Percentiles rank a stretch among this genome's conserved stretches.
Conservation (phyloP, 805 yeast genomes). For the Saturnispora quitensis region DNA sequence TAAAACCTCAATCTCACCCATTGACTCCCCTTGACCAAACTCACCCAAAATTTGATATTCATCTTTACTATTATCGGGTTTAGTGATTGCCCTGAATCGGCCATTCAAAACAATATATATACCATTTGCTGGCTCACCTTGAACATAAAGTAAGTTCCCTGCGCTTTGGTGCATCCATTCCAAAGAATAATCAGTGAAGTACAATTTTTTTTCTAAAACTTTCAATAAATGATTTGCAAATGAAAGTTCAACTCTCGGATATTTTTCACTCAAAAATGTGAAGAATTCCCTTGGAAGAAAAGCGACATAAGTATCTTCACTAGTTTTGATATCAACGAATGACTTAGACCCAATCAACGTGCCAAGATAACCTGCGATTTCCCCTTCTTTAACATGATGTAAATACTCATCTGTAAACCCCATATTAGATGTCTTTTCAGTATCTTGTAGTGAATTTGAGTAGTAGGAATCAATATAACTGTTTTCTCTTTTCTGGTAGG, state of each 20-base stretch:
- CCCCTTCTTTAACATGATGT: conserved; percentile 63
- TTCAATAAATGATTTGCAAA: conserved; percentile 65
- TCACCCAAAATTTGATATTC: conserved; percentile 48
- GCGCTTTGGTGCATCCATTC: conserved; percentile 94
- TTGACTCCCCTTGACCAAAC: conserved; percentile 87
- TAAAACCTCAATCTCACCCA: conserved; percentile 91
- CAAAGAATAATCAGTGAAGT: conserved; percentile 78
- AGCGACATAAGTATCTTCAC: conserved; percentile 58
- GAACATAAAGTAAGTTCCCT: conserved; percentile 68
- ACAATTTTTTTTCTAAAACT: conserved; percentile 56
- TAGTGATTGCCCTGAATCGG: conserved; percentile 55
- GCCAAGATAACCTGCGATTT: conserved; percentile 81
- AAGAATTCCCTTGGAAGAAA: conserved; percentile 54
- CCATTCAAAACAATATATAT: conserved; percentile 87
- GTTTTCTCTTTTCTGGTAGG: conserved; percentile 30
- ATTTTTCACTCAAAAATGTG: conserved; percentile 61
- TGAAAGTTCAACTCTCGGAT: conserved; percentile 65
- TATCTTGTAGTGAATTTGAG: conserved; percentile 8
- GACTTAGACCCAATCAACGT: conserved; percentile 73
- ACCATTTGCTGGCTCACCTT: conserved; percentile 85
- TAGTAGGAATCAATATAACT: conserved; percentile 11
- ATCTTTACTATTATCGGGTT: conserved; percentile 11
- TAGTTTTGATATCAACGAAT: conserved; percentile 59
- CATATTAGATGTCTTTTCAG: neutral
- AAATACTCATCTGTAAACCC: conserved; percentile 30